phyloP scores from a whole-genome alignment of 306 rosid species.

The Dicorynia guianensis region DNA sequence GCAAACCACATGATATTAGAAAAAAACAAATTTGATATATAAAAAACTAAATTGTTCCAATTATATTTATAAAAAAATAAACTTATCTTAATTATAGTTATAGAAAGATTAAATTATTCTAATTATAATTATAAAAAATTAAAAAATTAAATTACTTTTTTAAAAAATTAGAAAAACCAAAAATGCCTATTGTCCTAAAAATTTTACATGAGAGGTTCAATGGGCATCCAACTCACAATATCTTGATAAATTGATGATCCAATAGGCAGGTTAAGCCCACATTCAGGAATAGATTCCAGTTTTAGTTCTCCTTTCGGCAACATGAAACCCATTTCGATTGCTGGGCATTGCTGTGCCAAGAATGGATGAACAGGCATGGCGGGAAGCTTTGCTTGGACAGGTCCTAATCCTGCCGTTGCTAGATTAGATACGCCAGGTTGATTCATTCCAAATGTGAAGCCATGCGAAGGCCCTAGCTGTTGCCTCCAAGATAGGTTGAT shows the following conservation, averaged over 20 bases:
- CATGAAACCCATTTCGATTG: slow-evolving; percentile 70
- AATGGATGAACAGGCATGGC: slow-evolving; percentile 70
- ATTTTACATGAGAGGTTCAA: slow-evolving; percentile 84
- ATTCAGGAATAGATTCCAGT: slow-evolving; percentile 67
- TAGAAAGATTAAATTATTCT: no score
- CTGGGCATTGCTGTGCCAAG: slow-evolving; percentile 59
- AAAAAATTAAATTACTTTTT: no score
- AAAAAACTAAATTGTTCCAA: no score
- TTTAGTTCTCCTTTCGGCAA: slow-evolving; percentile 89
- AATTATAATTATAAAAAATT: no score
- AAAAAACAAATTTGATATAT: no score
- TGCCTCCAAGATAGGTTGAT: slow-evolving; percentile 73
- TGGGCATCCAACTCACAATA: slow-evolving; percentile 87
- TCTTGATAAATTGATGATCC: slow-evolving; percentile 79
- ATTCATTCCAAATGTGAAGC: slow-evolving; percentile 82
- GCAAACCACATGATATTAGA: no score
- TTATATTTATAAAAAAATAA: no score
- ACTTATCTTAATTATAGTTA: no score
- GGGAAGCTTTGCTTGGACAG: slow-evolving; percentile 65
- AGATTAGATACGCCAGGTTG: slow-evolving; percentile 68
- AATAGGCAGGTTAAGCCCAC: slow-evolving; percentile 63
- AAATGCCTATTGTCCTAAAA: no score
- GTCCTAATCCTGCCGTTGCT: slow-evolving; percentile 69
- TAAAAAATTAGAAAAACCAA: no score
- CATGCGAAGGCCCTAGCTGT: slow-evolving; percentile 65